Base-by-base conservation (phyloP, 352 stramenopile genomes). In the Phytophthora ramorum region DNA sequence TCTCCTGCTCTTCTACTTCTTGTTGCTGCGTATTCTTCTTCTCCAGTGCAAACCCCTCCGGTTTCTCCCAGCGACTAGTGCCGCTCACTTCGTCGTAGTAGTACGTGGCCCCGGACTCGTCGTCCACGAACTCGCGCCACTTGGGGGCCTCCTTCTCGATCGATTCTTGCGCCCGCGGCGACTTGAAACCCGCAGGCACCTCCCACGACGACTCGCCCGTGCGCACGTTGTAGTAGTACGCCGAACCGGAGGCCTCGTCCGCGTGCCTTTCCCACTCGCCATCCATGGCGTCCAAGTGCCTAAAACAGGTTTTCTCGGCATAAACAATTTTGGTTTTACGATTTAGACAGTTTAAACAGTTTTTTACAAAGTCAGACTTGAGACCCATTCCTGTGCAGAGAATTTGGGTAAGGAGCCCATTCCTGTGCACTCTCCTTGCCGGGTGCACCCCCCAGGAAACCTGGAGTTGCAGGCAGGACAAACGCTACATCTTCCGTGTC, bases 171-270 rank as follows among this genome's bases (percentile, higher is more conserved):
- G 5, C 28, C 19, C 44, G n/a, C 16, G 45, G 41, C 48, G 69
- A 40, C 19, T 62, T 64, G 14, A 79, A 87, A 2, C 72, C 78
- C 14, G 71, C 69, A 22, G 85, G 87, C 10, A 61, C 59, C 24
- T 90, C 80, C 89, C 89, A 96, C 8, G 76, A 87, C 12, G 87
- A 90, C 79, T 89, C 81, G 12, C 82, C 81, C 37, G 89, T 93
- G 49, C 48, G 45, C 16, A 49, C 37, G 50, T 95, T 96, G 84
- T 90, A 85, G 73, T 93, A 96, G 58, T 95, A 95, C 28, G 71
- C 37, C 30, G 75, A 71, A 16, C 76, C 55, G n/a, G 80, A 85
- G 26, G 51, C 56, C 34, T 93, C 80, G 63, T 96, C 87, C 45
- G 91, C 66, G 73, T 91, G 77, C 54, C 86, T 84, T 43, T 90